Evolutionary conservation across 2,329 filamentous ascomycete genomes (phyloP).

Genomic region (Fusarium sp.): DNA sequence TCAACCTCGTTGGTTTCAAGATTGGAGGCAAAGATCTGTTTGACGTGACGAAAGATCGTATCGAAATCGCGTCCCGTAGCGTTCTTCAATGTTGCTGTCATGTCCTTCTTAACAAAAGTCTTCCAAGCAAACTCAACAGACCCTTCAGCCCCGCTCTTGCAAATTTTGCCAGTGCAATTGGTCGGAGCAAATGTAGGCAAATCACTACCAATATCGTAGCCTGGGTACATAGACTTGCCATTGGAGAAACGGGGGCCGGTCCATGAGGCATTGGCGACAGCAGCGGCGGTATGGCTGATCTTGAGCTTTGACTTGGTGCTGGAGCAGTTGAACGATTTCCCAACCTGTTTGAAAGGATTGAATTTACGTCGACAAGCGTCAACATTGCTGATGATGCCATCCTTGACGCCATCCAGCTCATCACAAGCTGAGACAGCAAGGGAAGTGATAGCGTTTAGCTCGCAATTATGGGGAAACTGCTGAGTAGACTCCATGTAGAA

Average conservation of each 20-base stretch:
- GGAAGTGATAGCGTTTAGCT: constrained; percentile 4
- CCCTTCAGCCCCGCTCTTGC: background rate
- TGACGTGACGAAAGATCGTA: constrained; percentile 1
- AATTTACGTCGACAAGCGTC: background rate
- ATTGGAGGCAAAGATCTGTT: background rate
- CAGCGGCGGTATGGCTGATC: constrained; percentile 9
- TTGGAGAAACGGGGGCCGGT: constrained; percentile 15
- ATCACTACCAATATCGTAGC: constrained; percentile 3
- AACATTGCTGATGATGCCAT: background rate
- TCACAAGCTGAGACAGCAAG: background rate
- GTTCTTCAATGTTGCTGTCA: background rate
- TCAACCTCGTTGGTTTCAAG: constrained; percentile 23
- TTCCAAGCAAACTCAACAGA: background rate
- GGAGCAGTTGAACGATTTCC: constrained; percentile 7
- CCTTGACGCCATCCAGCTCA: background rate
- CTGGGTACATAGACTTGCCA: constrained; percentile 16
- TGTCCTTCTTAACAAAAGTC: background rate
- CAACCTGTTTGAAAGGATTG: constrained; percentile 4
- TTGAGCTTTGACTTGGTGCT: background rate
- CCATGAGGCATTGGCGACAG: constrained; percentile 14
- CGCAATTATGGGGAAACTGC: constrained; percentile 18
- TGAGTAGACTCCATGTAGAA: constrained; percentile 18
- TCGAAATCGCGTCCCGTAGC: constrained; percentile 4
- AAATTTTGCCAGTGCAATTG: background rate
- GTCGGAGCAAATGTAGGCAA: background rate